Conservation (phyloP, 257 asterid species). For the Primulina eburnea region DNA sequence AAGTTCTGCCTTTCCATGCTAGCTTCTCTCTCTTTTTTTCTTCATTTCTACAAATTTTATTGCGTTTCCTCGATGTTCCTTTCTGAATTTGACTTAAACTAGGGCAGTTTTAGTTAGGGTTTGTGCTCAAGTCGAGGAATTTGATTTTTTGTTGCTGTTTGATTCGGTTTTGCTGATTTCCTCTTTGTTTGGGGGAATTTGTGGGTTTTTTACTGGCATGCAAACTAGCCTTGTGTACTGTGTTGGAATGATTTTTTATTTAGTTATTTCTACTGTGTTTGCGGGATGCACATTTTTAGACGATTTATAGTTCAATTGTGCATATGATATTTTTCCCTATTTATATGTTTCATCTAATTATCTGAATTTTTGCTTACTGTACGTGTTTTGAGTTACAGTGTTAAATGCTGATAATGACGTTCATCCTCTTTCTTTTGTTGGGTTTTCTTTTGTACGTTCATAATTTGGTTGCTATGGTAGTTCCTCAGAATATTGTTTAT, state of each 20-base stretch:
- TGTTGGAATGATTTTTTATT: background rate
- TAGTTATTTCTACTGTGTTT: background rate
- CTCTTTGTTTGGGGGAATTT: background rate
- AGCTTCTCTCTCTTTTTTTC: background rate
- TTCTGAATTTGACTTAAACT: background rate
- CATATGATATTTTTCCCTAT: background rate
- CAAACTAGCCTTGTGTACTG: background rate
- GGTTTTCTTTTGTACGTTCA: background rate
- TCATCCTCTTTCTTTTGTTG: background rate
- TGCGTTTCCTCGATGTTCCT: background rate
- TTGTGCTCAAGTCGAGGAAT: background rate
- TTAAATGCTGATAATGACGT: background rate
- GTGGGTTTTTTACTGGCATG: background rate
- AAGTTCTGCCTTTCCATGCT: constrained; percentile 19
- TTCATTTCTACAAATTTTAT: background rate
- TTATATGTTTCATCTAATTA: background rate
- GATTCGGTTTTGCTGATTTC: too few relatives aligned
- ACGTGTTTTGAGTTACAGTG: background rate
- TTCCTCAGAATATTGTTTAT: background rate
- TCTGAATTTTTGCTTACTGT: background rate
- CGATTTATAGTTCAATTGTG: background rate
- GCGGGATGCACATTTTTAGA: background rate
- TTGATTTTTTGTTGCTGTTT: too few relatives aligned
- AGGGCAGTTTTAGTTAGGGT: background rate
- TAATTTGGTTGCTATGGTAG: background rate